Base-by-base conservation (phyloP, 2,329 filamentous ascomycete species). In the Daldinia eschscholtzii region DNA sequence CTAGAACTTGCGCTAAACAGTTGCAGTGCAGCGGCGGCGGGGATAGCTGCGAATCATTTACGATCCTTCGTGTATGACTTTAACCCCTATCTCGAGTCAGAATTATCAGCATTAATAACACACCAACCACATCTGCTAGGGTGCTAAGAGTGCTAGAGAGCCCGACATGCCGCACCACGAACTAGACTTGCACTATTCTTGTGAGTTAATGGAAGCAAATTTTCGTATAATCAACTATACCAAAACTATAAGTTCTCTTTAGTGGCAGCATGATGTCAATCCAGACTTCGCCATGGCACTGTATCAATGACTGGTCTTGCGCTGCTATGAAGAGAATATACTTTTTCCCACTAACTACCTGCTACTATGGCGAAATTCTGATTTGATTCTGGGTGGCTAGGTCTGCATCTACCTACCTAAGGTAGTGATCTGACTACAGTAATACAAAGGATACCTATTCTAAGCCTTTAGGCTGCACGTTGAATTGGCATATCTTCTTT, bases 231-330 rank as follows among this genome's bases (percentile, higher is more conserved):
- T 6, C 1, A 33, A 15, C 58, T 20, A 64, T 57, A 41, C 23
- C 39, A 56, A 48, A 52, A 55, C 58, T 23, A 23, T 23, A 23
- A 23, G 20, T 37, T 39, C 57, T 41, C 52, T 33, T 41, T 61
- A 61, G 46, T 23, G 57, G 61, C 15, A 55, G 46, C 28, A 63
- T 67, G 56, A 64, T 67, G 52, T 71, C 64, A 65, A 57, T 46
- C 46, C 3, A 52, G 44, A 30, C 57, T 68, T 39, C 59, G 66
- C 60, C 62, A 20, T 57, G 23, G 18, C 30, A 35, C 5, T 39
- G 12, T 26, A 42, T 57, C 6, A 35, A 12, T 39, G 23, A 28
- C 35, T 65, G 42, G 57, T 46, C 53, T 18, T 65, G 26, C 44
- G 26, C 41, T 37, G 42, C 12, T 37, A 50, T 63, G 56, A 57